phyloP scores from a whole-genome alignment of 1,284 basidiomycete species.

The Meira miltonrushii region DNA sequence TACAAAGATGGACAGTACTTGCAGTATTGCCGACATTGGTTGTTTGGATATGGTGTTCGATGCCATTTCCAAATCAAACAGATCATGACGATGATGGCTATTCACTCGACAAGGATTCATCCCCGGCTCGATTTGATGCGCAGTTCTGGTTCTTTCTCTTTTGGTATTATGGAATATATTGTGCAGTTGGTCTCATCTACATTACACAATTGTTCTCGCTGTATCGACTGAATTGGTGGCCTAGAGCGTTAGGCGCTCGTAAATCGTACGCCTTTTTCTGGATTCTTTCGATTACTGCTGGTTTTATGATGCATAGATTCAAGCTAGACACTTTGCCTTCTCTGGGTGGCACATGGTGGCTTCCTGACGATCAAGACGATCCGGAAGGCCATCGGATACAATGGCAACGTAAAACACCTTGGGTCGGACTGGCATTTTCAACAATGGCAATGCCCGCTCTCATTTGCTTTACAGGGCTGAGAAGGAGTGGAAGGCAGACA shows the following conservation, averaged over 20 bases:
- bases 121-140: conserved; percentile 21
- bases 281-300: conserved; percentile 55
- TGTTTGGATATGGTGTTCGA: conserved; percentile 59
- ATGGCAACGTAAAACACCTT: conserved; percentile 61
- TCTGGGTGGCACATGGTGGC: background rate
- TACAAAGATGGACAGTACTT: conserved; percentile 57
- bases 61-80: conserved; percentile 57
- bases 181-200: conserved; percentile 24
- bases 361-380: conserved; percentile 13
- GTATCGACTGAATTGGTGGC: conserved; percentile 57
- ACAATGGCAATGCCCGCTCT: conserved; percentile 60
- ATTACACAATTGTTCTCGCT: conserved; percentile 60
- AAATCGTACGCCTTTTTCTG: conserved; percentile 58
- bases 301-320: conserved; percentile 54
- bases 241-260: conserved; percentile 56
- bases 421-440: conserved; percentile 59
- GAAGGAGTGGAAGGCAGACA: conserved; percentile 42
- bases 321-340: conserved; percentile 13
- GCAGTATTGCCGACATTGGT: conserved; percentile 56
- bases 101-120: too few species aligned
- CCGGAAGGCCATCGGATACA: conserved; percentile 51
- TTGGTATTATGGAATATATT: conserved; percentile 52
- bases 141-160: conserved; percentile 51
- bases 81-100: background rate
- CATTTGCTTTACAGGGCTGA: conserved; percentile 43